phyloP scores from a whole-genome alignment of 805 yeast species.

The Candida endomychidarum region DNA sequence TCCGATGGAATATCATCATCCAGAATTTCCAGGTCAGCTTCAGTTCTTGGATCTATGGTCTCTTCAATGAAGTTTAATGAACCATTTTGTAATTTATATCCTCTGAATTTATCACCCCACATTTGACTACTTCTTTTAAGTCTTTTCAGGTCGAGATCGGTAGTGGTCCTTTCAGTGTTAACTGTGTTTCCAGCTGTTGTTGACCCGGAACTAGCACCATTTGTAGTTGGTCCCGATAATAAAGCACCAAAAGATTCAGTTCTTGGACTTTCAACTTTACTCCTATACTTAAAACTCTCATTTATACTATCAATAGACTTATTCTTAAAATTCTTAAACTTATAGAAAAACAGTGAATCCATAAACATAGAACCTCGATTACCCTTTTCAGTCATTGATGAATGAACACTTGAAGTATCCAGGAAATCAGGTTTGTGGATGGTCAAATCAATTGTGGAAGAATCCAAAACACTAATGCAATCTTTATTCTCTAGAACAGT shows the following conservation, averaged over 20 bases:
- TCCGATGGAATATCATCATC: too few relatives aligned
- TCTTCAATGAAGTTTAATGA: conserved; percentile 10
- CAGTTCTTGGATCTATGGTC: conserved; percentile 6
- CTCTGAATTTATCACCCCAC: conserved; percentile 9
- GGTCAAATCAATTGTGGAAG: background rate
- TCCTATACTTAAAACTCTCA: conserved; percentile 11
- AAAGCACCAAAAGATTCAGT: too few relatives aligned
- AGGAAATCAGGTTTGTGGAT: too few relatives aligned
- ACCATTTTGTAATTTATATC: conserved; percentile 12
- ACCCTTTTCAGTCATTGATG: background rate
- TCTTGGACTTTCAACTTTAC: background rate
- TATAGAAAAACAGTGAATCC: conserved; percentile 10
- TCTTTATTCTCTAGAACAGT: conserved; percentile 19
- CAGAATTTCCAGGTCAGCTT: background rate
- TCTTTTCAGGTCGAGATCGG: too few relatives aligned
- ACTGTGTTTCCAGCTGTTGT: too few relatives aligned
- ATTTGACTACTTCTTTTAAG: conserved; percentile 2
- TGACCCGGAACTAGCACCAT: too few relatives aligned
- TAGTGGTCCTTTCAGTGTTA: too few relatives aligned
- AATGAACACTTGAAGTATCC: background rate
- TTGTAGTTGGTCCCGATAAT: too few relatives aligned
- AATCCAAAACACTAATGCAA: background rate
- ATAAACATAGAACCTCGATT: conserved; percentile 1
- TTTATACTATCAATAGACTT: conserved; percentile 17
- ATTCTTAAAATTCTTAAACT: conserved; percentile 16